phyloP scores from a whole-genome alignment of 2,329 filamentous ascomycete species.

The Colletotrichum lini region DNA sequence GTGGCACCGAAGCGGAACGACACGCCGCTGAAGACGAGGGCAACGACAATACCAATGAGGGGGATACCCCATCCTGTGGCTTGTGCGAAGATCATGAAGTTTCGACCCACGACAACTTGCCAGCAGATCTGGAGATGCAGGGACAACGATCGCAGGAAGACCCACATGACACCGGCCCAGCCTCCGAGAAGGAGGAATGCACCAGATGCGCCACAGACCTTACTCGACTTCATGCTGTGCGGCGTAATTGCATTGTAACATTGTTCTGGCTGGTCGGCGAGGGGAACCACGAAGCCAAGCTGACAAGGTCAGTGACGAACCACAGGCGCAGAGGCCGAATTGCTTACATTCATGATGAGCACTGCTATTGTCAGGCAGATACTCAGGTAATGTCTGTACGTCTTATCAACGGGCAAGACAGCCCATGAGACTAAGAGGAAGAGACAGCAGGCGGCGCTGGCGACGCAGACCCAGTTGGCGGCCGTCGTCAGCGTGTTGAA shows the following conservation, averaged over 20 bases:
- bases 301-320: constrained; percentile 52
- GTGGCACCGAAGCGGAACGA: constrained; percentile 93
- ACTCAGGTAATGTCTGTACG: constrained; percentile 92
- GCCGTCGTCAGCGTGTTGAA: constrained; percentile 73
- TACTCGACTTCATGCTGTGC: constrained; percentile 87
- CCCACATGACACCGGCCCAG: constrained; percentile 88
- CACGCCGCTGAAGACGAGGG: constrained; percentile 88
- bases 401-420: constrained; percentile 87
- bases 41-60: constrained; percentile 79
- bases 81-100: constrained; percentile 90
- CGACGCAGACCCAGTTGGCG: constrained; percentile 88
- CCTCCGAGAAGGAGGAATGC: constrained; percentile 89
- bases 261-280: constrained; percentile 82
- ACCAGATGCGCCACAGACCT: constrained; percentile 90
- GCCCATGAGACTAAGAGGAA: constrained; percentile 87
- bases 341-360: constrained; percentile 82
- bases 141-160: constrained; percentile 89
- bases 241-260: constrained; percentile 94
- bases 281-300: constrained; percentile 91
- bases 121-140: constrained; percentile 98
- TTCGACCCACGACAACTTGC: constrained; percentile 90
- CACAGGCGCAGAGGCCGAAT: neutral
- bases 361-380: constrained; percentile 86
- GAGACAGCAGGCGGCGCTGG: constrained; percentile 77
- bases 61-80: constrained; percentile 88